Evolutionary conservation across 768 basidiomycete species (phyloP).

Genomic region (Tylopilus subfusipes): DNA sequence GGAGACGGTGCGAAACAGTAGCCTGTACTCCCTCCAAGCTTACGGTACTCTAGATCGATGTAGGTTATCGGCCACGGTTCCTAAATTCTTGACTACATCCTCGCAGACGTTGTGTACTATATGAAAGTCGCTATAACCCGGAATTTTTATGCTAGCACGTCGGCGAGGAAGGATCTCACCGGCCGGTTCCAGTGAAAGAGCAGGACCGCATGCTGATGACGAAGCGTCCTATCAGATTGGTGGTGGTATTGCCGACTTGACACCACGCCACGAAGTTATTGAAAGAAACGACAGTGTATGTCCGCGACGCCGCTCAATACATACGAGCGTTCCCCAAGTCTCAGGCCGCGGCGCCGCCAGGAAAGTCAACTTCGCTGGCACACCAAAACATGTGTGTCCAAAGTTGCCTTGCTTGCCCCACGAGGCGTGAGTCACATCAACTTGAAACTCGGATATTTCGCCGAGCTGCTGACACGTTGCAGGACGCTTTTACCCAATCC

Average conservation of each 20-base stretch:
- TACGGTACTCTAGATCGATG: too few species aligned
- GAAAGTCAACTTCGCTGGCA: not conserved
- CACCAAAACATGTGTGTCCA: not conserved
- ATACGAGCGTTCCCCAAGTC: not conserved
- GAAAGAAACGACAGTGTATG: not conserved
- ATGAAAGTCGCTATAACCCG: too few species aligned
- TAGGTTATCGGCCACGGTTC: not conserved
- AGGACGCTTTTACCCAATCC: constrained; percentile 5
- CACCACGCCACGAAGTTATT: not conserved
- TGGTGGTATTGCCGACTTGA: too few species aligned
- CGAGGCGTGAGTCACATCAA: constrained; percentile 15
- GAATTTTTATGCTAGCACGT: too few species aligned
- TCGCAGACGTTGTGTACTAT: not conserved
- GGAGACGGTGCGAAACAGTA: too few species aligned
- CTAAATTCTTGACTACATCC: not conserved
- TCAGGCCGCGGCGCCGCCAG: not conserved
- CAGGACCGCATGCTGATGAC: too few species aligned
- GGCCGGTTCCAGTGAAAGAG: not conserved
- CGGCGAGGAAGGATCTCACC: not conserved
- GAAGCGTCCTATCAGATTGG: too few species aligned
- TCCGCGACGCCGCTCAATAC: not conserved
- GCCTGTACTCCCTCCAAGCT: too few species aligned
- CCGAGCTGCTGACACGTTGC: constrained; percentile 15
- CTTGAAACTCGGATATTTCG: not conserved
- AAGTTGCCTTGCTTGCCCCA: constrained; percentile 3